Evolutionary conservation across 2,329 filamentous ascomycete species (phyloP), one percentile per base, ranked within the genome.

Genomic region (Metarhizium album): DNA sequence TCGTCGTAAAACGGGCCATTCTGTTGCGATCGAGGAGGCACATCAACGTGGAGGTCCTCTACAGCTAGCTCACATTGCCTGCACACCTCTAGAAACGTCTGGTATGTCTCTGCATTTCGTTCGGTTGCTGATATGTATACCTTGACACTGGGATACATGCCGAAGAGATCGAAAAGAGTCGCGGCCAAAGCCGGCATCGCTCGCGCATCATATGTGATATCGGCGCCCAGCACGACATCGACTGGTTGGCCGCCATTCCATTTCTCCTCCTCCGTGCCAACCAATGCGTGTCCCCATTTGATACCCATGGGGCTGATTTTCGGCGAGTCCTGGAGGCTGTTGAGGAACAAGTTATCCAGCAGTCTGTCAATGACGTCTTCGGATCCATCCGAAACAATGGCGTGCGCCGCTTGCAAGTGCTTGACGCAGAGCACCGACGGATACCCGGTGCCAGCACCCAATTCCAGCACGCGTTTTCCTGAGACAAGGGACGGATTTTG

Each of bases 361-460:
- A 90, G 70, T 35, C 78, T 77, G 59, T 82, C 78, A 47, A 89
- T 78, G 1, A 90, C 84, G 49, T 83, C 80, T 57, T 83, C 79
- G 14, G 86, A 86, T 2, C 87, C 87, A 60, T 93, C 87, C 0
- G 87, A 87, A 2, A 83, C 80, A 4, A 85, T 72, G 22, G 85
- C 79, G 48, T 80, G 75, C 1, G 67, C 62, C 0, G 83, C 75
- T 5, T 65, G 71, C 0, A 91, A 73, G 60, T 82, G 70, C 57
- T 83, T 86, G n/a, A 82, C 79, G 55, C 86, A 88, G 0, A 90
- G 69, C 13, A 90, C 79, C 0, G 85, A 84, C 2, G 90, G 67
- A 61, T 89, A 86, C 0, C 86, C 87, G 1, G 87, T 90, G 1
- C 87, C 87, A 1, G 85, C 80, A 3, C 87, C 87, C 1, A 91